Evolutionary conservation across 2,329 filamentous ascomycete species (phyloP), one percentile per base, ranked within the genome.

Genomic region (Pseudocercospora macadamiae): DNA sequence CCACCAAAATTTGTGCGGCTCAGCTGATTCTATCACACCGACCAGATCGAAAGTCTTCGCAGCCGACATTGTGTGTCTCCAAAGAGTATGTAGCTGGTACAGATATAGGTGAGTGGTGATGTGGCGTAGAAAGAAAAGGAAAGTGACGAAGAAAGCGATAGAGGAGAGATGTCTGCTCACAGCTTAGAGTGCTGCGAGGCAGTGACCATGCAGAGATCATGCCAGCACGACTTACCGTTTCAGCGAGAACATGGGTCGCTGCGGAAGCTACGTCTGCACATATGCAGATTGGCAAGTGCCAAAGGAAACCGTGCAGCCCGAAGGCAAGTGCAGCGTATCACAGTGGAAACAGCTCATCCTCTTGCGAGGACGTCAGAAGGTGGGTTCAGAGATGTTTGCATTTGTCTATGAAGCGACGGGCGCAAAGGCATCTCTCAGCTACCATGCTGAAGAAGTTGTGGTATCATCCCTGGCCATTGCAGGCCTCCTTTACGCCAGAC

Each of bases 321-420:
- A 14, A 34, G n/a, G n/a, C n/a, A n/a, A 34, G 36, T 54, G 37
- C n/a, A 28, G 6, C 12, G 16, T 8, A 47, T 8, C 21, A n/a
- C 23, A 47, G 3, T n/a, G n/a, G 48, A 55, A 57, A 63, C 69
- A 71, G 69, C 69, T 70, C 69, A 66, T 70, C 66, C 66, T 64
- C 59, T 9, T 47, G 14, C 16, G 65, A 67, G 64, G 64, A 71
- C 59, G 71, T 73, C 71, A 72, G 70, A 73, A 72, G 79, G 78
- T 80, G 74, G 77, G 76, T 81, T 81, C 77, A 80, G 78, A 78
- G 79, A 80, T 78, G 76, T 72, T 74, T 76, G 74, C 68, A 69
- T 71, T 74, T 66, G 72, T 77, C 73, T 71, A 70, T 69, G 64
- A 19, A 21, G 23, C 21, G 74, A 76, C 73, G 65, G 64, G 71